These are phyloP conservation scores for Dacryopinax primogenitus DNA, from an alignment of 768 basidiomycete genomes.

Conservation along the genomic window DNA sequence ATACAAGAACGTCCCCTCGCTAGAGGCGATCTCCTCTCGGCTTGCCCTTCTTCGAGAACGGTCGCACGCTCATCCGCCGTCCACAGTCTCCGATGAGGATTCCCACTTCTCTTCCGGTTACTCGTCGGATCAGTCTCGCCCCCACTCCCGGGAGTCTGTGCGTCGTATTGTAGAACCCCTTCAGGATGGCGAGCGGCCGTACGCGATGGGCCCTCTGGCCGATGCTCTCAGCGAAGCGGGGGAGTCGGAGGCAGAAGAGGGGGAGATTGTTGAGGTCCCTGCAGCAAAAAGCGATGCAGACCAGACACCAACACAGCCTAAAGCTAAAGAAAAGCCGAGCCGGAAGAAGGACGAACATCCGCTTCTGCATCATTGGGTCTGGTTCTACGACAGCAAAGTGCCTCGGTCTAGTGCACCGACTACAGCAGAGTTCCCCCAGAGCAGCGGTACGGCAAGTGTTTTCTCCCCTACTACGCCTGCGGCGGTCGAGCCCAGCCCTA, in stretches of 20 bases:
- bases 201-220: neutral
- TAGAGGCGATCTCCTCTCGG: constrained; percentile 73
- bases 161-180: neutral
- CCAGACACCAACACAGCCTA: neutral
- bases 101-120: neutral
- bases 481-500: constrained; percentile 20
- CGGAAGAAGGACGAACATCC: constrained; percentile 43
- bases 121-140: neutral
- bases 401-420: constrained; percentile 11
- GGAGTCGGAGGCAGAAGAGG: neutral
- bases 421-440: constrained; percentile 37
- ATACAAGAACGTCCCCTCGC: constrained; percentile 77
- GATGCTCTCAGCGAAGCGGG: constrained; percentile 50
- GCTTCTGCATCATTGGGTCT: constrained; percentile 44
- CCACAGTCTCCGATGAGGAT: constrained; percentile 2
- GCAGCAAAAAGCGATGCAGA: neutral
- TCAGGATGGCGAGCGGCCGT: constrained; percentile 39
- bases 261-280: neutral
- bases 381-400: constrained; percentile 79
- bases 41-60: constrained; percentile 54
- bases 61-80: constrained; percentile 27
- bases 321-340: constrained; percentile 64
- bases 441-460: constrained; percentile 34
- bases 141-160: neutral
- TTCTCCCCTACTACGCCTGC: constrained; percentile 26